Evolutionary conservation across 2,329 filamentous ascomycete genomes (phyloP).

Genomic region (Akanthomyces muscarius): DNA sequence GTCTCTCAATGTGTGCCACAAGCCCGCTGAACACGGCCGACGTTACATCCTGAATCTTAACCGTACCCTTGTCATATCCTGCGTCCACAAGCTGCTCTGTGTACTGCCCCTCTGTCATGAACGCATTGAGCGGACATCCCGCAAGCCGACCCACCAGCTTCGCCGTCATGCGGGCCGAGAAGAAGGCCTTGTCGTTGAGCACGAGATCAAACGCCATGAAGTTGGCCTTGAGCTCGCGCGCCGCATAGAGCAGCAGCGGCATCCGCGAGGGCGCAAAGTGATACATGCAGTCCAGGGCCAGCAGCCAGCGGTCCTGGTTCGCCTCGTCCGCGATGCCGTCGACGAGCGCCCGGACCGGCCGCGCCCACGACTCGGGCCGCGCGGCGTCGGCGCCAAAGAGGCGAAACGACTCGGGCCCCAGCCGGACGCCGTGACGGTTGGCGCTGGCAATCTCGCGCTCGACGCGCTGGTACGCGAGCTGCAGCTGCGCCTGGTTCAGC

Average conservation of each 20-base stretch:
- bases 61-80: slow-evolving; percentile 41
- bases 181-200: slow-evolving; percentile 30
- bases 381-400: slow-evolving; percentile 50
- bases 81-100: slow-evolving; percentile 39
- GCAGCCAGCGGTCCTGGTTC: slow-evolving; percentile 42
- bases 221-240: slow-evolving; percentile 39
- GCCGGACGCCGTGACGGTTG: background rate
- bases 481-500: slow-evolving; percentile 42
- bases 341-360: slow-evolving; percentile 24
- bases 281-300: slow-evolving; percentile 54
- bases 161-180: slow-evolving; percentile 31
- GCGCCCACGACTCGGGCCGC: slow-evolving; percentile 40
- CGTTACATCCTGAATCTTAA: slow-evolving; percentile 48
- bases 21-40: slow-evolving; percentile 49
- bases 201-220: slow-evolving; percentile 55
- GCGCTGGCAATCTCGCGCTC: slow-evolving; percentile 23
- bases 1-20: slow-evolving; percentile 38
- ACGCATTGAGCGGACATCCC: slow-evolving; percentile 46
- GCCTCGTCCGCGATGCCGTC: slow-evolving; percentile 24
- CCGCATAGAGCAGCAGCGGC: slow-evolving; percentile 40
- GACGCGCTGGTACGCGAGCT: slow-evolving; percentile 31
- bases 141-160: slow-evolving; percentile 42
- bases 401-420: slow-evolving; percentile 25
- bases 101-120: slow-evolving; percentile 45
- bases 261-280: slow-evolving; percentile 52